Percentiles rank a stretch among this genome's conserved stretches.
Evolutionary conservation across 108 stramenopile species (phyloP).

Genomic region (Licmophora abbreviata): DNA sequence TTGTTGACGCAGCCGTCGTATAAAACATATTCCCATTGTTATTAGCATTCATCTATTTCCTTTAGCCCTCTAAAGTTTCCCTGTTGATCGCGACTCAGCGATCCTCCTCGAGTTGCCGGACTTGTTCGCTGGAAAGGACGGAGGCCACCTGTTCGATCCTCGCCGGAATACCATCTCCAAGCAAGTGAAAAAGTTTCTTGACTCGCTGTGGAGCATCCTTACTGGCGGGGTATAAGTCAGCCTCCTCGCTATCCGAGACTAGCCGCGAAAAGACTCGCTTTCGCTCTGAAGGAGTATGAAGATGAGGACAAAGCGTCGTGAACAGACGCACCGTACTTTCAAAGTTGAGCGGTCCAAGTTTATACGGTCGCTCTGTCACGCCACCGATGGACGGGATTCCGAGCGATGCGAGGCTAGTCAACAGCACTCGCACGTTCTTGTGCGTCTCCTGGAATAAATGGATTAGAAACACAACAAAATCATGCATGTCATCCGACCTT

Average conservation of each 20-base stretch:
- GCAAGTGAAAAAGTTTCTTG: slow-evolving; percentile 16
- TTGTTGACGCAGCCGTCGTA: too few species aligned
- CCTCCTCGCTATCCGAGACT: slow-evolving; percentile 22
- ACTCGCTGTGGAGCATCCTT: slow-evolving; percentile 10
- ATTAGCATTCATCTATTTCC: too few species aligned
- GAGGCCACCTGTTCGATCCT: slow-evolving; percentile 51
- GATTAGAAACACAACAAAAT: slow-evolving; percentile 58
- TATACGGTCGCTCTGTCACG: slow-evolving; percentile 44
- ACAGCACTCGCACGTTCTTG: slow-evolving; percentile 47
- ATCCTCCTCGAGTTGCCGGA: slow-evolving; percentile 7
- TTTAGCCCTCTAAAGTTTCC: too few species aligned
- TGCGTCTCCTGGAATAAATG: slow-evolving; percentile 55
- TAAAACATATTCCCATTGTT: too few species aligned
- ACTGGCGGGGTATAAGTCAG: slow-evolving; percentile 24
- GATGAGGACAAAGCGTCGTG: slow-evolving; percentile 54
- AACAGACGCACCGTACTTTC: slow-evolving; percentile 55
- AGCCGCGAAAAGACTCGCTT: slow-evolving; percentile 24
- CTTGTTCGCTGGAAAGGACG: slow-evolving; percentile 19
- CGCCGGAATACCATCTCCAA: slow-evolving; percentile 56
- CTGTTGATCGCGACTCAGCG: too few species aligned
- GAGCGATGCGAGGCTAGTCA: slow-evolving; percentile 33
- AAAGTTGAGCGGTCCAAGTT: slow-evolving; percentile 54
- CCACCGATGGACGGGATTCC: slow-evolving; percentile 42
- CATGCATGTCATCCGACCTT: slow-evolving; percentile 34
- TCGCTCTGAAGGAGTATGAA: slow-evolving; percentile 60